Conservation (phyloP, 805 yeast species). For the Zygosaccharomyces rouxii region DNA sequence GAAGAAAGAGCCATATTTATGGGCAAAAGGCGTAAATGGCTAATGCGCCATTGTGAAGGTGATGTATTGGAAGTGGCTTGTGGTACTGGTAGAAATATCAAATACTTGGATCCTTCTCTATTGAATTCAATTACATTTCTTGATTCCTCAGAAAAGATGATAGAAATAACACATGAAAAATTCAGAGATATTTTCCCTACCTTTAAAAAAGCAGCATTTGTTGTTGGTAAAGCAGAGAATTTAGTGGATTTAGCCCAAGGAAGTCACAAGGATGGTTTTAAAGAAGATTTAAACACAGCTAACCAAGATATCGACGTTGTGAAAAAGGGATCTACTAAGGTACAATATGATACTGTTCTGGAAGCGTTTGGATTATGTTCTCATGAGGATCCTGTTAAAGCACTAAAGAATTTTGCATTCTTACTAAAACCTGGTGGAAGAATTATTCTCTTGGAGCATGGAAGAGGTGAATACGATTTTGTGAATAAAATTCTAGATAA, state of each 20-base stretch:
- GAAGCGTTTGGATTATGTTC: constrained; percentile 97
- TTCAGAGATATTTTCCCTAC: constrained; percentile 64
- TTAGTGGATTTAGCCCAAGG: constrained; percentile 51
- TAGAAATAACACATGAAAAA: constrained; percentile 70
- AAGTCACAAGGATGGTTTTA: constrained; percentile 19
- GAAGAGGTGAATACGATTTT: constrained; percentile 74
- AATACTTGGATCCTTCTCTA: constrained; percentile 56
- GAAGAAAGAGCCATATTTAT: constrained; percentile 44
- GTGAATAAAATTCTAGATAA: constrained; percentile 78
- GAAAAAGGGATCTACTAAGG: constrained; percentile 24
- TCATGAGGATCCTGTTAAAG: constrained; percentile 85
- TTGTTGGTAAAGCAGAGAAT: constrained; percentile 86
- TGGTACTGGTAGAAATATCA: constrained; percentile 93
- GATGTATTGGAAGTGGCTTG: constrained; percentile 93
- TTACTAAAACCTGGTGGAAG: constrained; percentile 87
- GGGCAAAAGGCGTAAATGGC: constrained; percentile 67
- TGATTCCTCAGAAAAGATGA: constrained; percentile 83
- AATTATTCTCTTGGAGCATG: constrained; percentile 85
- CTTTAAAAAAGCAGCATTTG: constrained; percentile 73
- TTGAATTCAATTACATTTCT: constrained; percentile 75
- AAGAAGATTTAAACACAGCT: constrained; percentile 11
- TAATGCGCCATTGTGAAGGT: constrained; percentile 73
- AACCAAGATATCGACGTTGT: constrained; percentile 21
- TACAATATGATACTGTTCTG: constrained; percentile 83
- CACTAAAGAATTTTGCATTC: constrained; percentile 65